phyloP scores from a whole-genome alignment of 805 yeast species.

The Lipomyces japonicus region DNA sequence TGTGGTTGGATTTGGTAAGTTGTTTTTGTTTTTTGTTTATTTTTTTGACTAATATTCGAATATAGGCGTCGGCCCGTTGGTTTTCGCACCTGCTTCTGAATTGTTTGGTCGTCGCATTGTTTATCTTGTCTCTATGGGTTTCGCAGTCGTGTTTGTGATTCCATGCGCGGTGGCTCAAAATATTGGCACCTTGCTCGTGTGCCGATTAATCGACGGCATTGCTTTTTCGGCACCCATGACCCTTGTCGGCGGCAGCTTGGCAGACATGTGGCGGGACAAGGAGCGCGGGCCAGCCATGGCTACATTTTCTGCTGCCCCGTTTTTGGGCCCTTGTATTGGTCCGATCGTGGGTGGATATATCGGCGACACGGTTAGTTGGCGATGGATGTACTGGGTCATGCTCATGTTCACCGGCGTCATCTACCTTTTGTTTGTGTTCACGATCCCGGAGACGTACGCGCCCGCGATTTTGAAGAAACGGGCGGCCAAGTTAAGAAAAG shows the following conservation, averaged over 20 bases:
- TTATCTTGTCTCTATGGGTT: constrained; percentile 47
- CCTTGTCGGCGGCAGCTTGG: constrained; percentile 72
- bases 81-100: constrained; percentile 60
- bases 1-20: constrained; percentile 55
- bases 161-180: constrained; percentile 56
- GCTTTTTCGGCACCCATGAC: constrained; percentile 72
- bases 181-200: constrained; percentile 59
- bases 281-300: constrained; percentile 69
- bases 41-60: background rate
- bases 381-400: constrained; percentile 68
- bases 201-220: constrained; percentile 65
- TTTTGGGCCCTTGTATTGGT: constrained; percentile 55
- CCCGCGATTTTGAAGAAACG: constrained; percentile 51
- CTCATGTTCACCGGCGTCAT: constrained; percentile 60
- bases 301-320: constrained; percentile 58
- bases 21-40: background rate
- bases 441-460: constrained; percentile 63
- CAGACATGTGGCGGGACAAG: constrained; percentile 61
- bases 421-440: constrained; percentile 44
- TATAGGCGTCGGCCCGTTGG: constrained; percentile 49
- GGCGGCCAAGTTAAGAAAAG: constrained; percentile 49
- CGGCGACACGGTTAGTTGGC: constrained; percentile 59
- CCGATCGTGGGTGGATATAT: constrained; percentile 62
- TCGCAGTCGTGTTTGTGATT: constrained; percentile 49
- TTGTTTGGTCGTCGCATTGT: constrained; percentile 54